These are phyloP conservation scores for Plectranthus barbatus DNA, from an alignment of 257 asterid genomes.

Conservation along the genomic window DNA sequence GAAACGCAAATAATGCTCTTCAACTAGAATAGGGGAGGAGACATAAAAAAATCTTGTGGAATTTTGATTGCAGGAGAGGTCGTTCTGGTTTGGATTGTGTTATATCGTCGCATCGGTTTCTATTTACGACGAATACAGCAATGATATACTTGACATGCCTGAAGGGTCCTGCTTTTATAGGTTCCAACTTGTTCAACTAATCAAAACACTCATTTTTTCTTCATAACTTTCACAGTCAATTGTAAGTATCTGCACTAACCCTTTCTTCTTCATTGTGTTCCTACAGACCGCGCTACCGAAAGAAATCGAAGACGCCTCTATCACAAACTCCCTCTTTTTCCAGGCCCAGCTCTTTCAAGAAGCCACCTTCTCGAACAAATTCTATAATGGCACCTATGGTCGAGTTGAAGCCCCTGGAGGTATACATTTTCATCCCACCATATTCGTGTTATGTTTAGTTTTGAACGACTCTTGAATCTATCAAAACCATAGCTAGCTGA, in stretches of 20 bases:
- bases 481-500: slow-evolving; percentile 41
- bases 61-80: slow-evolving; percentile 56
- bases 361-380: slow-evolving; percentile 40
- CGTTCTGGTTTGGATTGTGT: slow-evolving; percentile 83
- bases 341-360: slow-evolving; percentile 46
- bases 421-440: too few relatives aligned
- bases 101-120: slow-evolving; percentile 82
- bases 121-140: slow-evolving; percentile 89
- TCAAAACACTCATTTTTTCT: too few relatives aligned
- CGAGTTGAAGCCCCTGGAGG: slow-evolving; percentile 85
- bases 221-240: too few relatives aligned
- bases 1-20: too few relatives aligned
- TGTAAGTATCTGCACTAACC: not conserved
- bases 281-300: slow-evolving; percentile 61
- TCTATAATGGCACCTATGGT: slow-evolving; percentile 52
- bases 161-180: slow-evolving; percentile 98
- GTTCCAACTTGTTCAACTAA: slow-evolving; percentile 23
- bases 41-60: too few relatives aligned
- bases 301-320: slow-evolving; percentile 19
- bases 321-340: slow-evolving; percentile 41
- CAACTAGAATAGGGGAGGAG: too few relatives aligned
- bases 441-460: too few relatives aligned
- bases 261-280: slow-evolving; percentile 1
- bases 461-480: not conserved
- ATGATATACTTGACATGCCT: slow-evolving; percentile 84